Evolutionary conservation across 352 stramenopile species (phyloP), one percentile per base, ranked within the genome.

Genomic region (Pythium phragmiticola): DNA sequence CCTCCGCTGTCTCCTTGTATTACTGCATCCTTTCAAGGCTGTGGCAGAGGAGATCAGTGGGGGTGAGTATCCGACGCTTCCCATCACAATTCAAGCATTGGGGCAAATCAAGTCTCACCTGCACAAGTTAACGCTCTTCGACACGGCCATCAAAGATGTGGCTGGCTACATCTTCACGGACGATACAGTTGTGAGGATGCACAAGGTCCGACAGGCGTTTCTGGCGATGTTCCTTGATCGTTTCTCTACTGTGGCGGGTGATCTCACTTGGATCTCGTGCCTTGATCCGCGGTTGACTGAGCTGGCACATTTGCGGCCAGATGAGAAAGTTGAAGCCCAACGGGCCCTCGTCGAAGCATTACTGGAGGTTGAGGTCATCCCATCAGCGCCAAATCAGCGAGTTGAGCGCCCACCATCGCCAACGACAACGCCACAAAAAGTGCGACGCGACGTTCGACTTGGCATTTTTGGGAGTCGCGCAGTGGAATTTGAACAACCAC

Each of bases 261-360:
- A 52, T 13, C 46, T 52, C 19, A 33, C n/a, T 13, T 52, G 46
- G 46, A 52, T 52, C 21, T 52, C n/a, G 12, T 30, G n/a, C 26
- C n/a, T 52, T 4, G 46, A 52, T 16, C 46, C 46, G 13, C 46
- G 26, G 46, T n/a, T 52, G 12, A 52, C 46, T 4, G 46, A 52
- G 4, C 9, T 52, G 46, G n/a, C 9, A 4, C 46, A 52, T 34
- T 19, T 52, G 21, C 19, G 26, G n/a, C 46, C 46, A 33, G 19
- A 52, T 5, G 26, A 52, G n/a, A 19, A 28, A 23, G 42, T 13
- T 13, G 5, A 48, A 13, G 42, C 42, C 5, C 42, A 48, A 36
- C 33, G 4, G 33, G 33, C 33, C 8, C 33, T 36, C 33, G 8
- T 36, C 8, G 33, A 36, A 9, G 33, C 33, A 36, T 36, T 36